Base-by-base conservation (phyloP, 2,329 filamentous ascomycete species). In the Orbilia oligospora region DNA sequence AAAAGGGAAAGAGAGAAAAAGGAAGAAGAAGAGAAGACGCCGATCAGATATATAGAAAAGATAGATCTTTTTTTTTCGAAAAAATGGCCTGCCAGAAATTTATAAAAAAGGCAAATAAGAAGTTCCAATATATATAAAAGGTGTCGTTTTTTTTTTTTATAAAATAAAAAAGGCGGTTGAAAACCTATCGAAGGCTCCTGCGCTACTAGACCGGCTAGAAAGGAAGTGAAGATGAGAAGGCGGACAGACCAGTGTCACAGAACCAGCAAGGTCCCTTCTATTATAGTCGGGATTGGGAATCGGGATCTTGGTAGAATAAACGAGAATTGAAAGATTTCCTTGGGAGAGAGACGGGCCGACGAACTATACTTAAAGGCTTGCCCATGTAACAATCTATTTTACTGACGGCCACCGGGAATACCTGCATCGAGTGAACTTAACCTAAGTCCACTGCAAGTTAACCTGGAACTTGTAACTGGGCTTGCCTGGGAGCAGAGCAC, bases 281-380 rank as follows among this genome's bases (percentile, higher is more conserved):
- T 67, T 61, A 66, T 70, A 56, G 20, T 67, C 72, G 72, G 72
- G 67, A 77, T 61, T 66, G 58, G 67, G 14, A 44, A 71, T 77
- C 73, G 73, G 73, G 58, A 67, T 51, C 36, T 71, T 71, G 73
- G 51, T 69, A 38, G 27, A 71, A 63, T 71, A 71, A 71, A 71
- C 66, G 66, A 77, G 48, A 48, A 53, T 22, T 51, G 33, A 38
- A 66, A 71, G 66, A 30, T 51, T 48, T 66, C 46, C 58, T 71
- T 46, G 73, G 67, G 61, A 61, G 24, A 71, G 65, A 67, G 67
- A 66, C 73, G 73, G 73, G 73, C 73, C 73, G 73, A 71, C 24
- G 67, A 46, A 77, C 73, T 77, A 77, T 77, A 71, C 73, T 77
- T 77, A 71, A 71, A 77, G 66, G 51, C 73, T 61, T 71, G 67